Evolutionary conservation across 306 rosid species (phyloP).

Genomic region (Quercus rubra): DNA sequence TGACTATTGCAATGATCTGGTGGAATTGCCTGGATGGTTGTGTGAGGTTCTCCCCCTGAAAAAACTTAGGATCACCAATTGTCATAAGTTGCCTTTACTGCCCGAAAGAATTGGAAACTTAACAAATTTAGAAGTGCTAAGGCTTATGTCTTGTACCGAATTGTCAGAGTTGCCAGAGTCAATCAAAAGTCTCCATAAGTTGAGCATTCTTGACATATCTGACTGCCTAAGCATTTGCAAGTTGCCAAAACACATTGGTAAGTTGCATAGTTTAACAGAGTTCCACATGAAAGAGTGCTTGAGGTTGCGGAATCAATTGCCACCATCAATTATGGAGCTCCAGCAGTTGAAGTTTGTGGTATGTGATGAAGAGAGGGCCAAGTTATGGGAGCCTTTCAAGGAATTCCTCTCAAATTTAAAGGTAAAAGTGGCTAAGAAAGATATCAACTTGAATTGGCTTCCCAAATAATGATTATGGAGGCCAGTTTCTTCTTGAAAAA

Average conservation of each 20-base stretch:
- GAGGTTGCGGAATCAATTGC: constrained; percentile 22
- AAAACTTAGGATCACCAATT: too few relatives aligned
- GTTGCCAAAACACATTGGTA: constrained; percentile 37
- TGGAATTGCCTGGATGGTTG: too few relatives aligned
- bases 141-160: too few relatives aligned
- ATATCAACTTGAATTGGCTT: constrained; percentile 19
- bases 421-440: constrained; percentile 22
- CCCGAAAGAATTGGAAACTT: too few relatives aligned
- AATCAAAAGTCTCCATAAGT: too few relatives aligned
- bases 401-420: constrained; percentile 3
- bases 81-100: too few relatives aligned
- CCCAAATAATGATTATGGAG: not conserved
- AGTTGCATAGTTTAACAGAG: constrained; percentile 28
- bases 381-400: constrained; percentile 16
- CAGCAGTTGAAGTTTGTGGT: constrained; percentile 18
- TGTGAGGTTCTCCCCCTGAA: too few relatives aligned
- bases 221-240: constrained; percentile 29
- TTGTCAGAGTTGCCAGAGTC: too few relatives aligned
- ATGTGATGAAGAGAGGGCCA: constrained; percentile 42
- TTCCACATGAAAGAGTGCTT: constrained; percentile 43
- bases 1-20: too few relatives aligned
- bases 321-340: constrained; percentile 21
- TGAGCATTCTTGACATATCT: constrained; percentile 28
- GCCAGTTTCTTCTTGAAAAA: not conserved
- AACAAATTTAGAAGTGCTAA: too few relatives aligned